These are phyloP conservation scores for Metschnikowia proteae DNA, from an alignment of 805 yeast species.

Conservation along the genomic window DNA sequence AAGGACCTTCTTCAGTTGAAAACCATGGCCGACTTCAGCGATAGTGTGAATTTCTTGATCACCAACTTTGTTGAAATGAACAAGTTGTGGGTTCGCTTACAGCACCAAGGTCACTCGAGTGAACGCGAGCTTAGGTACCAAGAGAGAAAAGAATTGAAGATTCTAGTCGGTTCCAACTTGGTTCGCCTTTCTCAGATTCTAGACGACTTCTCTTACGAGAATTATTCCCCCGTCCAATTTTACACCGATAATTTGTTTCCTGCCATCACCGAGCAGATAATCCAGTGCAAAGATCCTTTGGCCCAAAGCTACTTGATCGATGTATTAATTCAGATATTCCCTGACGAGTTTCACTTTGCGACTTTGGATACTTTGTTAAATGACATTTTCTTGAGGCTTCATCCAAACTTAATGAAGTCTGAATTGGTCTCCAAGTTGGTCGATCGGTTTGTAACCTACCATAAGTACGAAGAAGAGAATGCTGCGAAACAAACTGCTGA, in stretches of 20 bases:
- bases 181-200: slow-evolving; percentile 86
- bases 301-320: slow-evolving; percentile 93
- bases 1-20: slow-evolving; percentile 56
- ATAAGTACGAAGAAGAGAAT: slow-evolving; percentile 23
- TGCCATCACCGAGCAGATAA: slow-evolving; percentile 77
- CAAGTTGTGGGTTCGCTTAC: slow-evolving; percentile 94
- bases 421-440: slow-evolving; percentile 67
- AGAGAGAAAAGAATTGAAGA: slow-evolving; percentile 86
- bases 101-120: slow-evolving; percentile 89
- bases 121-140: slow-evolving; percentile 69
- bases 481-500: background rate
- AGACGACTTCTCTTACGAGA: slow-evolving; percentile 53
- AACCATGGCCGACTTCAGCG: slow-evolving; percentile 44
- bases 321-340: slow-evolving; percentile 90
- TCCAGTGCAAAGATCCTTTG: slow-evolving; percentile 85
- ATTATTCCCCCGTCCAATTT: slow-evolving; percentile 28
- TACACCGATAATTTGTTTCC: slow-evolving; percentile 63
- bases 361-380: slow-evolving; percentile 64
- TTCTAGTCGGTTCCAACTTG: slow-evolving; percentile 87
- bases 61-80: slow-evolving; percentile 96
- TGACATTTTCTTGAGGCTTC: slow-evolving; percentile 59
- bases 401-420: slow-evolving; percentile 65
- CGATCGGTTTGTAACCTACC: slow-evolving; percentile 60
- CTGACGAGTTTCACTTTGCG: slow-evolving; percentile 81
- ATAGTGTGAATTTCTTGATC: slow-evolving; percentile 73